phyloP scores from a whole-genome alignment of 345 rosid genomes.

The Brassica carinata region DNA sequence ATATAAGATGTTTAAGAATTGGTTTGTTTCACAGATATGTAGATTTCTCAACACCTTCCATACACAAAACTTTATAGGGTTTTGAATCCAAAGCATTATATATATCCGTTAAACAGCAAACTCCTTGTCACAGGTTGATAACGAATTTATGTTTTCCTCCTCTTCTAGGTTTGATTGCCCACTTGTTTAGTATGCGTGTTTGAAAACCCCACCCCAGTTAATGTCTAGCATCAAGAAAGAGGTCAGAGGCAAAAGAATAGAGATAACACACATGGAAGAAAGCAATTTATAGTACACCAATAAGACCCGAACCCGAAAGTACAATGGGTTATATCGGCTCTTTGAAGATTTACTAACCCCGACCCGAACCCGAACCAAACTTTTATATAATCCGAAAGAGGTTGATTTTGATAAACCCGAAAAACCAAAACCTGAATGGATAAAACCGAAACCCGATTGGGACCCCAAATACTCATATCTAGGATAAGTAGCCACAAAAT shows the following conservation, averaged over 20 bases:
- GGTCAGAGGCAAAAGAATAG: neutral
- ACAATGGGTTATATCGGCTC: no score
- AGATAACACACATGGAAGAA: neutral
- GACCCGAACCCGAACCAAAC: no score
- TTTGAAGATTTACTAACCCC: no score
- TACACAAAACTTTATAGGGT: neutral
- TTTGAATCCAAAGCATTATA: neutral
- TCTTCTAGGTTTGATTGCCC: neutral
- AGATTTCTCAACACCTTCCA: neutral
- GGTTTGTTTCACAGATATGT: neutral
- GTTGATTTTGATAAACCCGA: no score
- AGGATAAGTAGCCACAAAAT: conserved; percentile 31
- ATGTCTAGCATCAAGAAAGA: neutral
- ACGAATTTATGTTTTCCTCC: neutral
- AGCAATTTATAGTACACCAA: conserved; percentile 22
- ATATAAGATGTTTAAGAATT: neutral
- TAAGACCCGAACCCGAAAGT: neutral
- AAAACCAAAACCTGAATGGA: no score
- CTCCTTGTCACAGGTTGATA: neutral
- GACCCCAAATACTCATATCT: no score
- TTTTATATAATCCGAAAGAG: no score
- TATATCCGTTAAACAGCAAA: neutral
- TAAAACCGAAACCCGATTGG: no score
- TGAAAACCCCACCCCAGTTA: neutral
- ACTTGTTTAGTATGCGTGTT: neutral